A percentile compares a stretch with the other conserved stretches of the same genome.
phyloP scores from a whole-genome alignment of 139 green algal species.

The Tetradesmus obliquus region DNA sequence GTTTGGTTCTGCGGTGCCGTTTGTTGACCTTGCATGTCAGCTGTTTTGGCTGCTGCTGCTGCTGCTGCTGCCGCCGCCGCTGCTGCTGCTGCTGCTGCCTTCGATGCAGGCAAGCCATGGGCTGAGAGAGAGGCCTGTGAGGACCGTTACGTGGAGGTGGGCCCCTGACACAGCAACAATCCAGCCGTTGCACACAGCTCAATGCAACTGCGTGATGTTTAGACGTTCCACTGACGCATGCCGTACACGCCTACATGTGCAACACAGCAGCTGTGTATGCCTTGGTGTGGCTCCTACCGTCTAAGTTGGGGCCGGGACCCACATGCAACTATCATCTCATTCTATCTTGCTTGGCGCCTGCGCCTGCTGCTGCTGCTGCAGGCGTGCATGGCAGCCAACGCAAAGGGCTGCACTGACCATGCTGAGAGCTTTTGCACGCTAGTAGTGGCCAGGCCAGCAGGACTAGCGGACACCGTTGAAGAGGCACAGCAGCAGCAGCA shows the following conservation, averaged over 20 bases:
- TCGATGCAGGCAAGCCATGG: conserved; percentile 23
- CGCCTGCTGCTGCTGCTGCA: conserved; percentile 4
- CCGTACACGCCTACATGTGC: too few species aligned
- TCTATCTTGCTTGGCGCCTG: not conserved
- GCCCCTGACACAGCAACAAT: not conserved
- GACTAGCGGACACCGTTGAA: not conserved
- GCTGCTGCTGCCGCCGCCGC: not conserved
- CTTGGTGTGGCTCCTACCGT: too few species aligned
- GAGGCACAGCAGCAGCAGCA: not conserved
- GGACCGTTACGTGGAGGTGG: conserved; percentile 1
- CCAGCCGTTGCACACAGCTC: too few species aligned
- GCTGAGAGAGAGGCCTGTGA: conserved; percentile 29
- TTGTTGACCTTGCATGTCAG: too few species aligned
- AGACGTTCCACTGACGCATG: too few species aligned
- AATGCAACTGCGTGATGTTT: too few species aligned
- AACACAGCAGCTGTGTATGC: too few species aligned
- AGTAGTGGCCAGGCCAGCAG: conserved; percentile 11
- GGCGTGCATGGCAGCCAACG: not conserved
- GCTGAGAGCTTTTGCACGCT: conserved; percentile 36
- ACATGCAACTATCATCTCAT: too few species aligned
- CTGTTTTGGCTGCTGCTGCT: not conserved
- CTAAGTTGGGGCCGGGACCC: too few species aligned
- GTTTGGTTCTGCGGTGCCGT: too few species aligned
- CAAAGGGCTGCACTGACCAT: not conserved
- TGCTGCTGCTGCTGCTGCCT: conserved; percentile 7